Conservation (phyloP, 139 green algal genomes). For the Tetradesmus lagerheimii region DNA sequence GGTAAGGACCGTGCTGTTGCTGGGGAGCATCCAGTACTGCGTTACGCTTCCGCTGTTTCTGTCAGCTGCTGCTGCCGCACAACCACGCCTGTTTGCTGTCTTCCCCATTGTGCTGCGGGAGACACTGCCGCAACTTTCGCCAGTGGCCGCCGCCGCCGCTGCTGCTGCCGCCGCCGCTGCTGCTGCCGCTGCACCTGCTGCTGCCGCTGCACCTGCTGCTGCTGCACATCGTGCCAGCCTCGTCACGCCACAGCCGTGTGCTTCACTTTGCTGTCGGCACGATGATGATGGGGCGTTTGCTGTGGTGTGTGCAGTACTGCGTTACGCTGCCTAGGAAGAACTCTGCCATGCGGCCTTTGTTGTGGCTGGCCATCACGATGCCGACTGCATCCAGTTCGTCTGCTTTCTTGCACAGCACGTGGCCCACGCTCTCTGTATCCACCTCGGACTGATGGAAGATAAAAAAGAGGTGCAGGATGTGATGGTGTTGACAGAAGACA, state of each 20-base stretch:
- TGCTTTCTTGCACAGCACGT: conserved; percentile 70
- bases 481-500: neutral
- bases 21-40: conserved; percentile 49
- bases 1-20: conserved; percentile 22
- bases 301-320: conserved; percentile 51
- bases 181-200: neutral
- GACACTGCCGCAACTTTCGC: neutral
- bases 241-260: too few relatives aligned
- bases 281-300: conserved; percentile 40
- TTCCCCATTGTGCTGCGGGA: too few relatives aligned
- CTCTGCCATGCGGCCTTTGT: conserved; percentile 53
- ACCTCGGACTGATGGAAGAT: conserved; percentile 63
- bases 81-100: neutral
- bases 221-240: too few relatives aligned
- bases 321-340: conserved; percentile 69
- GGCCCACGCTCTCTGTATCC: conserved; percentile 73
- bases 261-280: conserved; percentile 12
- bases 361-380: conserved; percentile 66
- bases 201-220: neutral
- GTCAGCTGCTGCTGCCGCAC: neutral
- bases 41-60: conserved; percentile 54
- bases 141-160: neutral
- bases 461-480: too few relatives aligned
- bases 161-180: neutral
- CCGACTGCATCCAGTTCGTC: conserved; percentile 64